Conservation (phyloP, 768 basidiomycete species). For the Lactifluus echinatus region DNA sequence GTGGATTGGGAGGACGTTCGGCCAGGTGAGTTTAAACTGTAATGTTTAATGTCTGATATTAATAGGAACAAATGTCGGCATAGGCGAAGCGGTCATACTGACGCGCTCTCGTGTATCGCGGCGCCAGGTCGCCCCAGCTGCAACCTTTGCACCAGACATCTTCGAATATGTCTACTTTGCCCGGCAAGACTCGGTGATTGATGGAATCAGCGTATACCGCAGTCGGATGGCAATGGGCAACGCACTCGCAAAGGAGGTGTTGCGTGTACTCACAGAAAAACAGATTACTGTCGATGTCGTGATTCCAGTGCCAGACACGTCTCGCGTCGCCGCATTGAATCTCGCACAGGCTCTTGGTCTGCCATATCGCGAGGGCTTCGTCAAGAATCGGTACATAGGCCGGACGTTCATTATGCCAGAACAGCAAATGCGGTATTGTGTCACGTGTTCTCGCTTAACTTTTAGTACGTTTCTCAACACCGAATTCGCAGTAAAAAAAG, state of each 20-base stretch:
- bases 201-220: slow-evolving; percentile 95
- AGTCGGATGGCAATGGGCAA: slow-evolving; percentile 99
- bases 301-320: slow-evolving; percentile 97
- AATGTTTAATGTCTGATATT: slow-evolving; percentile 1
- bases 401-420: slow-evolving; percentile 99
- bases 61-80: background rate
- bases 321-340: slow-evolving; percentile 91
- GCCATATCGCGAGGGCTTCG: slow-evolving; percentile 96
- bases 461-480: background rate
- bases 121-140: slow-evolving; percentile 59
- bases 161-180: slow-evolving; percentile 99
- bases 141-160: slow-evolving; percentile 90
- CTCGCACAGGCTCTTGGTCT: slow-evolving; percentile 82
- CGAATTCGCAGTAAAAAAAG: slow-evolving; percentile 64
- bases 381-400: slow-evolving; percentile 98
- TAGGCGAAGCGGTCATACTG: slow-evolving; percentile 94
- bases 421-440: slow-evolving; percentile 78
- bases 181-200: slow-evolving; percentile 93
- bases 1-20: slow-evolving; percentile 88
- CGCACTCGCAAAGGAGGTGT: slow-evolving; percentile 80
- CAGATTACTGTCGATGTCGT: slow-evolving; percentile 85
- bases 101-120: slow-evolving; percentile 72
- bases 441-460: background rate
- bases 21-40: slow-evolving; percentile 49
- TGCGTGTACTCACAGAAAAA: slow-evolving; percentile 56